Evolutionary conservation across 306 rosid species (phyloP), one percentile per base, ranked within the genome.

Genomic region (Astragalus glycyphyllos): DNA sequence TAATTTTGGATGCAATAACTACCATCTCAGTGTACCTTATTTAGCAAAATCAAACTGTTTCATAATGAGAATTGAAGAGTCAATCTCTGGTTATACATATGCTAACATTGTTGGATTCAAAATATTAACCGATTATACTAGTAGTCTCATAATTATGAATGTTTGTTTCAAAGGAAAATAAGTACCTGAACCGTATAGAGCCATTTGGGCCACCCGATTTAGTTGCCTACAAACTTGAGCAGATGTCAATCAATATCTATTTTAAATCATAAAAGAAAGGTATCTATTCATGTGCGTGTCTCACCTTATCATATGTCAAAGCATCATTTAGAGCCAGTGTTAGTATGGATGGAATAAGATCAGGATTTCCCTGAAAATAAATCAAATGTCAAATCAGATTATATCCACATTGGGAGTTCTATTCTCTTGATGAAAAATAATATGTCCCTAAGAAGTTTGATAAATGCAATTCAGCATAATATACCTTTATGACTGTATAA

Each of bases 201-300:
- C 95, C 98, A 79, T 94, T 94, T 44, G 98, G 89, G 14, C 97
- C 98, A 26, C 98, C 98, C 0, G 97, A 63, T 90, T 94, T 94
- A 31, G 96, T 89, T 70, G 96, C 98, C 98, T 94, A 82, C 84
- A 88, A 76, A 79, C 80, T 80, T 62, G 60, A 85, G 78, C 79
- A 77, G 49, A 84, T 70, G 23, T 47, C 71, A 54, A 79, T 80
- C 68, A 82, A 60, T 50, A 70, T 31, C 74, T 48, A 38, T 23
- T 66, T 64, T 67, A 69, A 65, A 76, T n/a, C 11, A 71, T 20
- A 61, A 66, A 48, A 60, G 10, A 41, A 45, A 10, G 48, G 61
- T 70, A 53, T 45, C 20, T 20, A 16, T 4, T 4, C 66, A 7
- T 77, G 14, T 6, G 9, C 4, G n/a, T 47, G 23, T 58, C 87